These are phyloP conservation scores for Pseudomassariella vexata DNA, from an alignment of 2,329 filamentous ascomycete genomes.

Conservation along the genomic window DNA sequence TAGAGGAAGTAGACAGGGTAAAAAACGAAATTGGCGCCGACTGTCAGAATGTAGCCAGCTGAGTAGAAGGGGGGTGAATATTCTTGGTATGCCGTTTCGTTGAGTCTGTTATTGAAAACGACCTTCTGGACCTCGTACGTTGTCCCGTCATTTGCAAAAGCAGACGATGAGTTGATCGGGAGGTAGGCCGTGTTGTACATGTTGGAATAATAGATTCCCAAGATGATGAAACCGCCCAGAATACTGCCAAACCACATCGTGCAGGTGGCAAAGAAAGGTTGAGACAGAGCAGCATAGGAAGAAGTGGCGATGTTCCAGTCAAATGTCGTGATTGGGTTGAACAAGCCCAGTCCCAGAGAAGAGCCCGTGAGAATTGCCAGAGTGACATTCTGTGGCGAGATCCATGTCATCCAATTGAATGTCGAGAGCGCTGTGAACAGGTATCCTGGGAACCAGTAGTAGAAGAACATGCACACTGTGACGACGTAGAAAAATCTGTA, in stretches of 20 bases:
- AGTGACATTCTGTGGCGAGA: conserved; percentile 37
- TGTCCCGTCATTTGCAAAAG: conserved; percentile 37
- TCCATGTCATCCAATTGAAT: conserved; percentile 47
- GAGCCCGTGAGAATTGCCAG: conserved; percentile 38
- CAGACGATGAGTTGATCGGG: conserved; percentile 34
- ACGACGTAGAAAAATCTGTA: conserved; percentile 38
- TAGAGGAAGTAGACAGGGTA: conserved; percentile 38
- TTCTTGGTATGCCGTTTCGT: conserved; percentile 30
- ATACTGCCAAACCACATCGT: conserved; percentile 23
- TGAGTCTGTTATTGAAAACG: conserved; percentile 30
- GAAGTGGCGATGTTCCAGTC: conserved; percentile 39
- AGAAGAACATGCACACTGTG: conserved; percentile 33
- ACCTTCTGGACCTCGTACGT: conserved; percentile 34
- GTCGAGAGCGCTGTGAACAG: conserved; percentile 35
- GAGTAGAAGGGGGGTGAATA: conserved; percentile 41
- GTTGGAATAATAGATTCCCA: conserved; percentile 34
- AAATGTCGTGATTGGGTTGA: conserved; percentile 44
- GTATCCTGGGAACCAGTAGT: conserved; percentile 43
- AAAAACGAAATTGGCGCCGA: conserved; percentile 37
- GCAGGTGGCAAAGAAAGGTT: conserved; percentile 33
- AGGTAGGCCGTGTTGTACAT: conserved; percentile 37
- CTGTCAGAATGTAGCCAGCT: conserved; percentile 33
- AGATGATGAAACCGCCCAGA: conserved; percentile 29
- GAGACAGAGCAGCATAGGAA: conserved; percentile 27
- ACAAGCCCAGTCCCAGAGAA: conserved; percentile 30